Evolutionary conservation across 2,329 filamentous ascomycete genomes (phyloP).

Genomic region (Akanthomyces muscarius): DNA sequence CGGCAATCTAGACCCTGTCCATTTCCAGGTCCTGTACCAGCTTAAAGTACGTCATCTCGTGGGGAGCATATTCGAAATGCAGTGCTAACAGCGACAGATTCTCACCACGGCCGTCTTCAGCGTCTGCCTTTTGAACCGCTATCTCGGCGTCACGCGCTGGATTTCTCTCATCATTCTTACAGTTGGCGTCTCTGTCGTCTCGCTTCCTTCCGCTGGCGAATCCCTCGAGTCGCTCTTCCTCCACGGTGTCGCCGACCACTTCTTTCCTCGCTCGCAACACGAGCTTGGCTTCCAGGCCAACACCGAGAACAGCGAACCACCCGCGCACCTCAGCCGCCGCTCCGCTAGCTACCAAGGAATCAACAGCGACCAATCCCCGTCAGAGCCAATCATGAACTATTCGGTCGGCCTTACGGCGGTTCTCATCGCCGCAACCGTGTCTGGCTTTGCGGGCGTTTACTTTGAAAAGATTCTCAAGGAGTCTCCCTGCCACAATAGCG

Average conservation of each 20-base stretch:
- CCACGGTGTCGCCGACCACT: slow-evolving; percentile 60
- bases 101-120: slow-evolving; percentile 86
- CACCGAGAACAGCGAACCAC: slow-evolving; percentile 28
- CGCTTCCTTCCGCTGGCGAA: slow-evolving; percentile 61
- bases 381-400: slow-evolving; percentile 63
- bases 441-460: slow-evolving; percentile 79
- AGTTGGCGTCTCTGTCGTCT: slow-evolving; percentile 78
- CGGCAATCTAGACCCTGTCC: slow-evolving; percentile 84
- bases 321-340: slow-evolving; percentile 48
- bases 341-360: slow-evolving; percentile 93
- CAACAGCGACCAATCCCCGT: slow-evolving; percentile 50
- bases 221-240: slow-evolving; percentile 56
- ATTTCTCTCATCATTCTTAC: slow-evolving; percentile 73
- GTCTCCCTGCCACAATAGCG: slow-evolving; percentile 66
- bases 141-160: slow-evolving; percentile 73
- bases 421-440: slow-evolving; percentile 71
- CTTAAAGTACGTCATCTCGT: slow-evolving; percentile 58
- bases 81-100: slow-evolving; percentile 48
- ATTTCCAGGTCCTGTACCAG: slow-evolving; percentile 91
- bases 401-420: slow-evolving; percentile 76
- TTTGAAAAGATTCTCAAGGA: slow-evolving; percentile 92
- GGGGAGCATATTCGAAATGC: not conserved
- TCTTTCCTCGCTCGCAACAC: slow-evolving; percentile 76
- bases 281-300: slow-evolving; percentile 58
- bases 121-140: slow-evolving; percentile 68